These are phyloP conservation scores for Microdochium trichocladiopsis DNA, from an alignment of 2,329 filamentous ascomycete species.

Conservation along the genomic window DNA sequence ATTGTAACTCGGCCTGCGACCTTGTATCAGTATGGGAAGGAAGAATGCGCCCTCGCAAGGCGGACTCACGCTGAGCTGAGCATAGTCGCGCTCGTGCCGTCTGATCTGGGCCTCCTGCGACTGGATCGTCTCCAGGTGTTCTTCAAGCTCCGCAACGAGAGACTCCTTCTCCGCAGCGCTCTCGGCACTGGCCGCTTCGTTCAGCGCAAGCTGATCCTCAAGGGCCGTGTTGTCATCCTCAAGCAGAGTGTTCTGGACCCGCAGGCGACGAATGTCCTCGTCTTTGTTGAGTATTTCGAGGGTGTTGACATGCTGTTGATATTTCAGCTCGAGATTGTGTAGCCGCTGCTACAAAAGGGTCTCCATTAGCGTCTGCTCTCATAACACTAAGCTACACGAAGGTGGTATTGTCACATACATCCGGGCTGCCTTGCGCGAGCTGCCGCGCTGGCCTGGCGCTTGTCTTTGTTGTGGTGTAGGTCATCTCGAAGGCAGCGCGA, in stretches of 20 bases:
- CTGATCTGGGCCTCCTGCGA: conserved; percentile 40
- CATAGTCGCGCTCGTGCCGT: conserved; percentile 39
- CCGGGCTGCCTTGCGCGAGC: background rate
- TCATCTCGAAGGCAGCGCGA: background rate
- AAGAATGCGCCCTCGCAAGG: background rate
- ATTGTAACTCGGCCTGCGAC: conserved; percentile 60
- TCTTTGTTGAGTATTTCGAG: conserved; percentile 65
- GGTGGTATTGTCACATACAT: too few species aligned
- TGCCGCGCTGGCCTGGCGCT: background rate
- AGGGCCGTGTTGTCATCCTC: conserved; percentile 67
- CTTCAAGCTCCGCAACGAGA: conserved; percentile 33
- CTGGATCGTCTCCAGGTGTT: conserved; percentile 31
- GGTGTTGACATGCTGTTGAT: conserved; percentile 57
- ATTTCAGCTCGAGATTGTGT: conserved; percentile 60
- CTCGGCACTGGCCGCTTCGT: conserved; percentile 14
- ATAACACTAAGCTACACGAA: too few species aligned
- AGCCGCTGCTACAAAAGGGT: conserved; percentile 41
- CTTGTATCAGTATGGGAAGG: conserved; percentile 11
- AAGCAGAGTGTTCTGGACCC: conserved; percentile 63
- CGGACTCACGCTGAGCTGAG: conserved; percentile 35
- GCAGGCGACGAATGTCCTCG: conserved; percentile 65
- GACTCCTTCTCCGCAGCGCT: conserved; percentile 32
- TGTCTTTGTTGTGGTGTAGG: background rate
- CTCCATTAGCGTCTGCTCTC: too few species aligned
- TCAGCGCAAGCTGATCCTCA: conserved; percentile 49